Base-by-base conservation (phyloP, 1,284 basidiomycete species). In the Leccinum pachyderme region DNA sequence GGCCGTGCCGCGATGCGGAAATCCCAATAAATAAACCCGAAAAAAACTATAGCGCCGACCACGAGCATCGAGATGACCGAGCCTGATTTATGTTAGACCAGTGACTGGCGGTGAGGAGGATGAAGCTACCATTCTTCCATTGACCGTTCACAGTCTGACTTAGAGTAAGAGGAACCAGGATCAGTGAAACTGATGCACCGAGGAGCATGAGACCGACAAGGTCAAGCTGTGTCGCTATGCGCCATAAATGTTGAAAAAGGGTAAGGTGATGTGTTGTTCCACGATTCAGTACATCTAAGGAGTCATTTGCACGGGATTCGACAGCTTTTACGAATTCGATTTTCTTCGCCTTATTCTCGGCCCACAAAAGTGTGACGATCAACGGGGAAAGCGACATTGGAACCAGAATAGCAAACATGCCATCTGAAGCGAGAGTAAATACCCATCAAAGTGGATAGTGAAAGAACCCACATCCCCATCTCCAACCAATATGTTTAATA, bases 321-420 rank as follows among this genome's bases (percentile, higher is more conserved):
- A 29, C 13, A 39, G 44, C 7, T 29, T 66, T 46, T 59, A 81
- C 67, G 47, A 81, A 66, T 3, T 79, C 79, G 24, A 80, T 71
- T 58, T 75, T 77, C 65, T 77, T 80, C 6, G 86, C 84, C 68
- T 83, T 84, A 52, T 69, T 64, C 65, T 92, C 87, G 0, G 85
- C 85, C 87, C 87, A 91, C 52, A 86, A 73, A 11, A 92, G 81
- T 13, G 83, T 84, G 55, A 78, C 55, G 61, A 90, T 87, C 49
- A 86, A 77, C 4, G 84, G 84, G 2, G 76, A 63, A 31, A 86
- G 75, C 1, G 81, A 67, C 3, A 72, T 73, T 1, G 84, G 84
- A 27, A 86, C 73, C 33, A 86, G 74, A 59, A 85, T 81, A 47
- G 78, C 82, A 66, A 83, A 87, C 83, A 91, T 87, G 49, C 80